These are phyloP conservation scores for Escallonia herrerae DNA, from an alignment of 129 eudicot species.

Conservation along the genomic window DNA sequence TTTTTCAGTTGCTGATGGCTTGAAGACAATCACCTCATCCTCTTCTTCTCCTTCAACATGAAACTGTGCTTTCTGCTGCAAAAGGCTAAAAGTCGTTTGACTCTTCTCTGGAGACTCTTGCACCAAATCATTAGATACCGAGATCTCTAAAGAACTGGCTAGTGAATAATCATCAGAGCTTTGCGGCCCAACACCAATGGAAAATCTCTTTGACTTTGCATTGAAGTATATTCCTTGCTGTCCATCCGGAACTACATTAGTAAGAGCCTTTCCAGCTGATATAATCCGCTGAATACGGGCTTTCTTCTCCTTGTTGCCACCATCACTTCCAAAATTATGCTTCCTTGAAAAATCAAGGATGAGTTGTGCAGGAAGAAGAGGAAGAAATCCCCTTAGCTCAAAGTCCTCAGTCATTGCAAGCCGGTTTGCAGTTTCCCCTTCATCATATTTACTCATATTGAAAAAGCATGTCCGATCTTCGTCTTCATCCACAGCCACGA, in stretches of 20 bases:
- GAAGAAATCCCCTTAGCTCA: constrained; percentile 83
- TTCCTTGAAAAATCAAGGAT: constrained; percentile 73
- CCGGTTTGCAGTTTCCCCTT: constrained; percentile 61
- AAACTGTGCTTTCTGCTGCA: constrained; percentile 21
- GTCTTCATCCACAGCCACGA: constrained; percentile 21
- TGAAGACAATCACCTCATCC: constrained; percentile 88
- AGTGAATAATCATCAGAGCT: constrained; percentile 26
- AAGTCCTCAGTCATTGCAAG: constrained; percentile 77
- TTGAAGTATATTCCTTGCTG: constrained; percentile 62
- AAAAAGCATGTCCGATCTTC: constrained; percentile 61
- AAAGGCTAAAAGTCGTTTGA: constrained; percentile 7
- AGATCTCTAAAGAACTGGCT: constrained; percentile 10
- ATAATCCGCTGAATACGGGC: constrained; percentile 66
- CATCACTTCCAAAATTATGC: constrained; percentile 51
- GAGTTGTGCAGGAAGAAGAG: constrained; percentile 67
- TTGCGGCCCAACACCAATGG: constrained; percentile 49
- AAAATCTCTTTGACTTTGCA: constrained; percentile 43
- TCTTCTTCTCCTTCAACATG: constrained; percentile 64
- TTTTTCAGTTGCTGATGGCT: constrained; percentile 59
- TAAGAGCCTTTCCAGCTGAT: constrained; percentile 85
- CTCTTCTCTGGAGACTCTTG: constrained; percentile 13
- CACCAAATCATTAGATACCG: constrained; percentile 9
- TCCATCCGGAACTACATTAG: constrained; percentile 47
- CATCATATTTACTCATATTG: constrained; percentile 70
- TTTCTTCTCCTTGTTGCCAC: constrained; percentile 51